A percentile compares a stretch with the other conserved stretches of the same genome.
Evolutionary conservation across 2,329 filamentous ascomycete genomes (phyloP).

Genomic region (Alternaria postmessia): DNA sequence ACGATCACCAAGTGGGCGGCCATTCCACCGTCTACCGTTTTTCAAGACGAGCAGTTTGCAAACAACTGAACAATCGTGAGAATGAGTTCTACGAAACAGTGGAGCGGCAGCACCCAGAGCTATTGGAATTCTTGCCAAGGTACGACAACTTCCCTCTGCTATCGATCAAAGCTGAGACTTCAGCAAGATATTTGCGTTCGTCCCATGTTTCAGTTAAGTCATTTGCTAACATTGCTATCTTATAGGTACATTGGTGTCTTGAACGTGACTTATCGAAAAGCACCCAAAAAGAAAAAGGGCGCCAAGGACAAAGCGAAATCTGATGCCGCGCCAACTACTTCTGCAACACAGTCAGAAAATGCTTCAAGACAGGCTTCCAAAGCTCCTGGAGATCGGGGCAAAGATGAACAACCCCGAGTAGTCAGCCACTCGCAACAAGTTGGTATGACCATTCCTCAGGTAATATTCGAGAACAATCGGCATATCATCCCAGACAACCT

Average conservation of each 20-base stretch:
- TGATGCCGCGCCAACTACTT: conserved; percentile 24
- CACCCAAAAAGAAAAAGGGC: conserved; percentile 67
- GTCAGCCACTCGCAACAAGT: conserved; percentile 80
- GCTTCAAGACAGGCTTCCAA: conserved; percentile 27
- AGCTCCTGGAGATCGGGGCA: conserved; percentile 14
- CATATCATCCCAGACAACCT: conserved; percentile 90
- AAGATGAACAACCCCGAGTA: conserved; percentile 53
- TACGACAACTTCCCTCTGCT: conserved; percentile 38
- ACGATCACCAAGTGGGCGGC: conserved; percentile 95
- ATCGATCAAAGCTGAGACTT: conserved; percentile 51
- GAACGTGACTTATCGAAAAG: conserved; percentile 93
- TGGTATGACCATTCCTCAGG: conserved; percentile 76
- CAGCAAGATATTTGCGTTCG: conserved; percentile 32
- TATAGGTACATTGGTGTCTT: conserved; percentile 92
- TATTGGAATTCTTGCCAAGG: conserved; percentile 89
- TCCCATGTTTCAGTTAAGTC: conserved; percentile 5
- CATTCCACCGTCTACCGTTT: conserved; percentile 97
- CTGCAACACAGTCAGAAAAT: conserved; percentile 27
- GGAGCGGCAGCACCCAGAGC: conserved; percentile 86
- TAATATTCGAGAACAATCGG: conserved; percentile 91
- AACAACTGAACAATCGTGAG: conserved; percentile 96
- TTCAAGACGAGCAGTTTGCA: conserved; percentile 93
- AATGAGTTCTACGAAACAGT: conserved; percentile 99
- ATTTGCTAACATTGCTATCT: conserved; percentile 45
- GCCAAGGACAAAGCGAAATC: conserved; percentile 39